Base-by-base conservation (phyloP, 169 alveolate species). In the Plasmodium cynomolgi region DNA sequence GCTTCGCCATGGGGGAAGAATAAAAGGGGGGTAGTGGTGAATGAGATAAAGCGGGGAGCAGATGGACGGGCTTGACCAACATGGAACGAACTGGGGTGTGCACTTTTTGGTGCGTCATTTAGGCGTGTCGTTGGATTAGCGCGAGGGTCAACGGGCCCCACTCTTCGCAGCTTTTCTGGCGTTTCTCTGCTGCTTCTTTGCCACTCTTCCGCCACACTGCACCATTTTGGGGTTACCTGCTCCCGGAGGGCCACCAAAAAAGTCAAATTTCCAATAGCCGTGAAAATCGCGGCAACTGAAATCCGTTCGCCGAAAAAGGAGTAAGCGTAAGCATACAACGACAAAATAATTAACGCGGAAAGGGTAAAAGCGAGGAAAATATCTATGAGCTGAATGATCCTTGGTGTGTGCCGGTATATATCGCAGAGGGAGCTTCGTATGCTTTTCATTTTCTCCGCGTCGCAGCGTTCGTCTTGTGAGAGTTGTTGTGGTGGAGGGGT, bases 231-330 rank as follows among this genome's bases (percentile, higher is more conserved):
- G 23, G 20, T 74, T 91, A 91, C 95, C 81, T 91, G 95, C 72
- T 41, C 95, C 37, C 95, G 33, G n/a, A 91, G 37, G 56, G 95
- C 92, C 17, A 81, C 80, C 75, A 73, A 44, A 33, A 91, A 82
- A 3, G 95, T 91, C 29, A 91, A 3, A 39, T 91, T 91, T 82
- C 95, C 95, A 26, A 91, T 71, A 3, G 92, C 88, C 29, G 92
- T 72, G 37, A 81, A 91, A 81, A 91, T 81, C 34, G 95, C 83
- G 33, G 85, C 95, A 56, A 41, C 56, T 39, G 84, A 31, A 41
- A 91, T 71, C 54, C 83, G 82, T 9, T 80, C 92, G n/a, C 77
- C 50, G 58, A 91, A 81, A 3, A 74, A 91, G 20, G 68, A 91
- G 33, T 8, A 81, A 29, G 56, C 17, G 44, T 81, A 91, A 26